Base-by-base conservation (phyloP, 192 early-diverging fungal genomes). In the Coemansia sp. region DNA sequence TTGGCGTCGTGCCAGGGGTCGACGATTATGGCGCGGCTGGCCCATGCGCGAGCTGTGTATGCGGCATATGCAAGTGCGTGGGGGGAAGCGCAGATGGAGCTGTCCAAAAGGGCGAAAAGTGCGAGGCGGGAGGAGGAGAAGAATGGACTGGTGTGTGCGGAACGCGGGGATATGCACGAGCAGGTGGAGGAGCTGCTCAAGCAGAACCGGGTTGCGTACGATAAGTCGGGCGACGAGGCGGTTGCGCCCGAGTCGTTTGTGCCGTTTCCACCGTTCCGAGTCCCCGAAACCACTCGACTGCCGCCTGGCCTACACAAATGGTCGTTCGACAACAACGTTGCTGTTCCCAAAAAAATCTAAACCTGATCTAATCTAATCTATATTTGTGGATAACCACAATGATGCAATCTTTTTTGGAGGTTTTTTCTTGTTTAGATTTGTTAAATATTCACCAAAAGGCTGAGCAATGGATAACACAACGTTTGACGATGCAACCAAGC, bases 401-500 rank as follows among this genome's bases (percentile, higher is more conserved):
- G 0, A 21, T 21, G 0, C 21, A 21, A 21, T 21, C 21, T 21
- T 21, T 21, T 21, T 1, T 21, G 21, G 21, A 21, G 21, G 21
- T 37, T 51, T 9, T 15, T 62, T 29, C 25, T 45, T 48, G 7
- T 10, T 38, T 38, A 5, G 7, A 38, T 38, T 38, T 38, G 37
- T 38, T 38, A 21, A 21, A 21, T 21, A 21, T 21, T 21, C 21
- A 21, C 21, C 1, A 21, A 21, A 21, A 21, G 21, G 21, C 21
- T 21, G 21, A 37, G 51, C n/a, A 61, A 60, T 39, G 37, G 69
- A 57, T 25, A 56, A 48, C 24, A 22, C 60, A 22, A 63, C 72
- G 38, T 81, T 84, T 59, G 86, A 86, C 72, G 77, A 86, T 39
- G 79, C 75, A 38, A 70, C 78, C 4, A 84, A 87, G 72, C 66